A percentile compares a stretch with the other conserved stretches of the same genome.
Conservation (phyloP, 2,329 filamentous ascomycete species). For the Aspergillus aculeatus region DNA sequence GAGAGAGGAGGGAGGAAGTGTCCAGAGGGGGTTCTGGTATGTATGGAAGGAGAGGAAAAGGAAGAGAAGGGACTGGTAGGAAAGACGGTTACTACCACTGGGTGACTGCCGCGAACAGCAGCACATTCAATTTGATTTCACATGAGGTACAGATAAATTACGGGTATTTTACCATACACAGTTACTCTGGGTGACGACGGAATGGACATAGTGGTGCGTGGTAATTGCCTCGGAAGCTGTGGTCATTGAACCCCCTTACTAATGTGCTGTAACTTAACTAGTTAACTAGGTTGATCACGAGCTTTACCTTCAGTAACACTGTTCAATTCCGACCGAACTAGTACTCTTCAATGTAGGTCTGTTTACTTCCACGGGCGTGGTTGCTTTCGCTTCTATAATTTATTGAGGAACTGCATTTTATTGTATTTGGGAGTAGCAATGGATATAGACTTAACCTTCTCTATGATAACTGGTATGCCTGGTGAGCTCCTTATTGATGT, state of each 20-base stretch:
- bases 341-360: too few species aligned
- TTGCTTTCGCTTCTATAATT: too few species aligned
- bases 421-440: too few species aligned
- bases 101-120: constrained; percentile 19
- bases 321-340: too few species aligned
- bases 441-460: too few species aligned
- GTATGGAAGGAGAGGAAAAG: constrained; percentile 15
- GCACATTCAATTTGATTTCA: not conserved
- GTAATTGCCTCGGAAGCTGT: constrained; percentile 1
- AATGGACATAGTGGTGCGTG: not conserved
- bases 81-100: not conserved
- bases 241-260: not conserved
- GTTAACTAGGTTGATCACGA: too few species aligned
- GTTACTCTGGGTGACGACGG: not conserved
- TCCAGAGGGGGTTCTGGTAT: not conserved
- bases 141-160: constrained; percentile 6
- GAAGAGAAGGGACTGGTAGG: not conserved
- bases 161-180: not conserved
- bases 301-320: too few species aligned
- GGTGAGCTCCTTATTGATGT: too few species aligned
- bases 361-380: too few species aligned
- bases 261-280: not conserved
- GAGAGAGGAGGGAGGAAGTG: not conserved
- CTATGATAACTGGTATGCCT: too few species aligned
- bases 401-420: too few species aligned